phyloP scores from a whole-genome alignment of 495 filamentous ascomycete species.

The Aspergillus taichungensis region DNA sequence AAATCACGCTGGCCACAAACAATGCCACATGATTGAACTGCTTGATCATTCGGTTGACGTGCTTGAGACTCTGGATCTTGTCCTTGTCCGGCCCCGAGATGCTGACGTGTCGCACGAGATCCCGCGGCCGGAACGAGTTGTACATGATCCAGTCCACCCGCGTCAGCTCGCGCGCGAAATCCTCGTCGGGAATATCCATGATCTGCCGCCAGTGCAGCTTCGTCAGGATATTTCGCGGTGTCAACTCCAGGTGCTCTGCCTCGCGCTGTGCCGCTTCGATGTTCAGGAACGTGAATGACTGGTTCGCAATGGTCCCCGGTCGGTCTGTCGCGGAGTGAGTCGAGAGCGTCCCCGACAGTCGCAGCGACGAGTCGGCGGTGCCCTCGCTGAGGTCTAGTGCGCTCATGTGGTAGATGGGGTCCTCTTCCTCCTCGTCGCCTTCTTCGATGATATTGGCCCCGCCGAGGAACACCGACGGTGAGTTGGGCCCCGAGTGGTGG shows the following conservation, averaged over 20 bases:
- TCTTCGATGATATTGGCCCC: conserved; percentile 17
- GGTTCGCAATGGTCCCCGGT: conserved; percentile 30
- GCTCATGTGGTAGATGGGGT: conserved; percentile 36
- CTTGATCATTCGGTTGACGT: conserved; percentile 87
- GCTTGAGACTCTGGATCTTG: conserved; percentile 67
- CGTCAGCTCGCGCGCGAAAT: conserved; percentile 85
- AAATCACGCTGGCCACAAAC: conserved; percentile 84
- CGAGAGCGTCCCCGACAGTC: conserved; percentile 36
- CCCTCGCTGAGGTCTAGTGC: conserved; percentile 37
- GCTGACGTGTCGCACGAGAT: conserved; percentile 84
- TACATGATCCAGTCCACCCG: conserved; percentile 97
- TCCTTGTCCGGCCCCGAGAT: conserved; percentile 61
- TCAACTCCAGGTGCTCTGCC: conserved; percentile 56
- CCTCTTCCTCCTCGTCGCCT: conserved; percentile 29
- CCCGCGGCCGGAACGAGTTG: conserved; percentile 88
- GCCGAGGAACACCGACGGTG: conserved; percentile 29
- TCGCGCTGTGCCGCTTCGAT: conserved; percentile 68
- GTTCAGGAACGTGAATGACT: conserved; percentile 41
- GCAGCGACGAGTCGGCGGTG: conserved; percentile 26
- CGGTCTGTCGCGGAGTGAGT: conserved; percentile 30
- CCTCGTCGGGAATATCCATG: conserved; percentile 70
- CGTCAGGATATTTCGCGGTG: conserved; percentile 48
- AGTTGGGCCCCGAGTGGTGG: conserved; percentile 31
- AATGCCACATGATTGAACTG: conserved; percentile 95
- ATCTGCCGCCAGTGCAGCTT: conserved; percentile 78